Evolutionary conservation across 768 basidiomycete species (phyloP).

Genomic region (Suillus alpinus): DNA sequence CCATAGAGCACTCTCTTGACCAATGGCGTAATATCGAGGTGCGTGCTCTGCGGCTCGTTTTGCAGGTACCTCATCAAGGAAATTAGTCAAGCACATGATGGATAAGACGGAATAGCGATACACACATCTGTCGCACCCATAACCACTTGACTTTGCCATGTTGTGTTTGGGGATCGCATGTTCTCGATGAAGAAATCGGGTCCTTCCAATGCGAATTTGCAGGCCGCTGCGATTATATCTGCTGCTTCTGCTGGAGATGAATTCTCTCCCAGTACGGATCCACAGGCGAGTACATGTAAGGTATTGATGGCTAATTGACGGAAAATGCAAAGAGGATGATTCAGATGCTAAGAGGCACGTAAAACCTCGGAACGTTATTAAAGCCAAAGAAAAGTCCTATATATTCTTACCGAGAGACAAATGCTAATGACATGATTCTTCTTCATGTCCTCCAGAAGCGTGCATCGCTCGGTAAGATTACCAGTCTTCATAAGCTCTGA

Average conservation of each 20-base stretch:
- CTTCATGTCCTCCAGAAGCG: slow-evolving; percentile 23
- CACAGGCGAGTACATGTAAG: slow-evolving; percentile 17
- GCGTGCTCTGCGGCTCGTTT: slow-evolving; percentile 19
- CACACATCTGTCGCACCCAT: neutral
- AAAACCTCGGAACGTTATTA: neutral
- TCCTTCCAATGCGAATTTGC: slow-evolving; percentile 23
- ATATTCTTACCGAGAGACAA: slow-evolving; percentile 19
- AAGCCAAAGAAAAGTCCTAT: neutral
- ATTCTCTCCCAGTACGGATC: slow-evolving; percentile 22
- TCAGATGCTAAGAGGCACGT: slow-evolving; percentile 13
- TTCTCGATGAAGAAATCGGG: slow-evolving; percentile 20
- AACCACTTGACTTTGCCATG: slow-evolving; percentile 8
- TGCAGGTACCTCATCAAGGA: slow-evolving; percentile 11
- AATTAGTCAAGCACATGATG: neutral
- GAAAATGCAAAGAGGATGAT: slow-evolving; percentile 23
- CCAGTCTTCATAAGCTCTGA: slow-evolving; percentile 20
- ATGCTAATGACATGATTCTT: slow-evolving; percentile 18
- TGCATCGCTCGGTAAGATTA: slow-evolving; percentile 16
- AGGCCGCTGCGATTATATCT: slow-evolving; percentile 24
- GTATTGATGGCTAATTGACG: slow-evolving; percentile 18
- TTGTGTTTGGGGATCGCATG: slow-evolving; percentile 14
- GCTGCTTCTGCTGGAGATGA: slow-evolving; percentile 16
- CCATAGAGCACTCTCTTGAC: slow-evolving; percentile 15
- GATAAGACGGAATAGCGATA: neutral
- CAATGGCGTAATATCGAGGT: slow-evolving; percentile 27